These are phyloP conservation scores for Suillus americanus DNA, from an alignment of 768 basidiomycete species.

Conservation along the genomic window DNA sequence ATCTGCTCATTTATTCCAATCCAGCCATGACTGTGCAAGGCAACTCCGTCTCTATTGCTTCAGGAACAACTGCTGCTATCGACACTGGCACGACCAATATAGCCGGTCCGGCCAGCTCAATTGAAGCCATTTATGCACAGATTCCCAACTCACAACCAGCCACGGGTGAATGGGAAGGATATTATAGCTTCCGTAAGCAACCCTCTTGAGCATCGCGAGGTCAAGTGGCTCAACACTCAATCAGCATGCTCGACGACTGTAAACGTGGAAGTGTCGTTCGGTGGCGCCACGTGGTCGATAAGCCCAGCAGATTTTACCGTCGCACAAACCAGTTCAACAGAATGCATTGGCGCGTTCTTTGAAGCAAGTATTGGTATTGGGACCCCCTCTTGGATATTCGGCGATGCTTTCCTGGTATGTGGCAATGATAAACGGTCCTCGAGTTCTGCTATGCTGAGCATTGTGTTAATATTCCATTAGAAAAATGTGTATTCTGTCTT, in stretches of 20 bases:
- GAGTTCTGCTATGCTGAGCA: not conserved
- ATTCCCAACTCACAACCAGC: conserved; percentile 43
- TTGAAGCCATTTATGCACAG: conserved; percentile 42
- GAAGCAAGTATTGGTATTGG: conserved; percentile 34
- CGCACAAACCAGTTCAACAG: conserved; percentile 34
- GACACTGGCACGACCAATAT: conserved; percentile 66
- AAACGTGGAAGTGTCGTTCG: conserved; percentile 43
- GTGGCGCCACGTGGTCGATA: conserved; percentile 47
- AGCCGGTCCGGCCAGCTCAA: conserved; percentile 44
- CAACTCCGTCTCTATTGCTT: conserved; percentile 18
- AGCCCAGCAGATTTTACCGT: conserved; percentile 47
- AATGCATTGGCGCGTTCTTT: conserved; percentile 58
- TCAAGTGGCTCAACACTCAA: not conserved
- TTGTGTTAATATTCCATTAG: conserved; percentile 7
- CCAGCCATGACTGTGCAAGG: conserved; percentile 40
- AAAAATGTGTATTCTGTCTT: conserved; percentile 64
- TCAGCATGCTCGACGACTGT: conserved; percentile 38
- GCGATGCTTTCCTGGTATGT: conserved; percentile 46
- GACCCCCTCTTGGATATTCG: conserved; percentile 50
- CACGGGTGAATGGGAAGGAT: conserved; percentile 40
- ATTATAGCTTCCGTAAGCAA: conserved; percentile 44
- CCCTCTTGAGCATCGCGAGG: not conserved
- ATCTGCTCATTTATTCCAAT: not conserved
- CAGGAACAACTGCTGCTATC: conserved; percentile 42
- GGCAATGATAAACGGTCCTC: not conserved